phyloP scores from a whole-genome alignment of 257 asterid genomes.

The Solanum tarapatanum region DNA sequence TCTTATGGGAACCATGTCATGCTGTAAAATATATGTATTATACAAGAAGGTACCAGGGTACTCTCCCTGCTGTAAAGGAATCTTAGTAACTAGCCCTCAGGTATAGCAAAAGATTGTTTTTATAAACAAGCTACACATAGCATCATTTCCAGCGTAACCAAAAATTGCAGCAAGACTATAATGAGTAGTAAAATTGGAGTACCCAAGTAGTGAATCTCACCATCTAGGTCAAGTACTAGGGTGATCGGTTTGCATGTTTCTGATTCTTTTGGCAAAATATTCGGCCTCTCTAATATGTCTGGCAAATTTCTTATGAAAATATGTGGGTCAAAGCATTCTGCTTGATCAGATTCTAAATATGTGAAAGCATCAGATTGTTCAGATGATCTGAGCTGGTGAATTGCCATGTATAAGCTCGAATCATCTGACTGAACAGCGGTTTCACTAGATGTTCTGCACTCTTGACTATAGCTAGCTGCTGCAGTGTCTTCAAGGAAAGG shows the following conservation, averaged over 20 bases:
- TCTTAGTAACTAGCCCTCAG: neutral
- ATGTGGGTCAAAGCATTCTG: slow-evolving; percentile 80
- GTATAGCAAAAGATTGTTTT: neutral
- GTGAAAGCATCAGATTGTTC: slow-evolving; percentile 26
- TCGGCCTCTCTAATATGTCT: slow-evolving; percentile 46
- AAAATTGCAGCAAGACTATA: neutral
- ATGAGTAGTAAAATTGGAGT: neutral
- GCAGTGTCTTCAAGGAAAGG: slow-evolving; percentile 54
- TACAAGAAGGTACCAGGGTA: neutral
- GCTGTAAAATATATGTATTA: neutral
- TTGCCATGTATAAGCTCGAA: slow-evolving; percentile 65
- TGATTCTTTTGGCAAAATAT: slow-evolving; percentile 28
- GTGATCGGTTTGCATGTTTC: slow-evolving; percentile 42
- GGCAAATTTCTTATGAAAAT: slow-evolving; percentile 63
- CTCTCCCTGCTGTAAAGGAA: neutral
- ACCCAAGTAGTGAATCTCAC: slow-evolving; percentile 25
- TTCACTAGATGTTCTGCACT: slow-evolving; percentile 33
- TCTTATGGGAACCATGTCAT: neutral
- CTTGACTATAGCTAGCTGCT: slow-evolving; percentile 32
- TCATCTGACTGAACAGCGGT: slow-evolving; percentile 23
- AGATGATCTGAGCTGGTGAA: slow-evolving; percentile 52
- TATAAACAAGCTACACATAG: neutral
- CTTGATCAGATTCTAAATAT: slow-evolving; percentile 42
- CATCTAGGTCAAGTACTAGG: slow-evolving; percentile 89
- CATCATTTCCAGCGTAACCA: neutral